Percentiles rank a stretch among this genome's conserved stretches.
Conservation (phyloP, 148 eudicot genomes). For the Silene uniflora region DNA sequence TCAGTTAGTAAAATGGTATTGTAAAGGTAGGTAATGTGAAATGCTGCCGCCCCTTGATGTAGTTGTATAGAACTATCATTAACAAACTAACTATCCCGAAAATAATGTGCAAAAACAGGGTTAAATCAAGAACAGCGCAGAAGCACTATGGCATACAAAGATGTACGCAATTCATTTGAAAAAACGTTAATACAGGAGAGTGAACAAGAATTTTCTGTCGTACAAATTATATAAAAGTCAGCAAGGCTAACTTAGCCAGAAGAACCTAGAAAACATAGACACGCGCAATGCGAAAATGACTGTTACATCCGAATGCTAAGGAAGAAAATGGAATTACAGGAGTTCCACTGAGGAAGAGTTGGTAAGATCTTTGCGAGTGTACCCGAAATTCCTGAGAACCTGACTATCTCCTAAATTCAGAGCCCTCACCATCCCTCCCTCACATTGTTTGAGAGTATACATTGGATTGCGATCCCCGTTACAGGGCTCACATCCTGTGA, state of each 20-base stretch:
- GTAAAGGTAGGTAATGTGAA: no score
- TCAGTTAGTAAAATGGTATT: no score
- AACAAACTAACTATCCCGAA: no score
- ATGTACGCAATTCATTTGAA: not conserved
- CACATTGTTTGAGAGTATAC: constrained; percentile 47
- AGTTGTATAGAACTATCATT: no score
- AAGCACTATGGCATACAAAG: no score
- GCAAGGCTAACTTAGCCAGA: not conserved
- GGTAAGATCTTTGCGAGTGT: constrained; percentile 40
- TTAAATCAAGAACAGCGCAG: no score
- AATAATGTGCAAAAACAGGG: no score
- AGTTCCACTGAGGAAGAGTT: constrained; percentile 40
- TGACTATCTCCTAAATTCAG: constrained; percentile 80
- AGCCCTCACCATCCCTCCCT: constrained; percentile 58
- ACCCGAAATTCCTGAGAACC: constrained; percentile 68
- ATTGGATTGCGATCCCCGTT: constrained; percentile 57
- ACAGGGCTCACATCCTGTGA: constrained; percentile 90
- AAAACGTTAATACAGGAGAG: not conserved
- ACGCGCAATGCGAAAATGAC: not conserved
- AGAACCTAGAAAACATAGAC: not conserved
- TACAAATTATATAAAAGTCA: not conserved
- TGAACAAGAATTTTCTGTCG: not conserved
- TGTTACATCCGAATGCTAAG: constrained; percentile 24
- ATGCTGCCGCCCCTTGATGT: no score
- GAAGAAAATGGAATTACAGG: constrained; percentile 4